Conservation (phyloP, 1,139 yeast genomes). For the Pichia sp. region DNA sequence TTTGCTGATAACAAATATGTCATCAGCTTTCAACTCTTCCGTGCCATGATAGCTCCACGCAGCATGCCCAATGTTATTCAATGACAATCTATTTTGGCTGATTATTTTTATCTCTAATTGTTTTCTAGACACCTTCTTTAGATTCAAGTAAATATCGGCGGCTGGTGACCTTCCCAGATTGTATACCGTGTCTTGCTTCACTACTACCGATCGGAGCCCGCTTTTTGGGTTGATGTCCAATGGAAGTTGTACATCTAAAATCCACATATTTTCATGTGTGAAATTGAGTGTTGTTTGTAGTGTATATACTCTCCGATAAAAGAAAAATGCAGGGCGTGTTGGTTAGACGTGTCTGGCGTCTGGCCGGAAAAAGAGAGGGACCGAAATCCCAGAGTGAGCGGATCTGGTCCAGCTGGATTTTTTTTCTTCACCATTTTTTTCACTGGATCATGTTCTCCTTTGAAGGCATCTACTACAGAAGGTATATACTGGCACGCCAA, state of each 20-base stretch:
- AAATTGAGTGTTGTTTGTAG: too few relatives aligned
- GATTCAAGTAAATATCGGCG: slow-evolving; percentile 7
- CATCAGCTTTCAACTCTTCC: slow-evolving; percentile 4
- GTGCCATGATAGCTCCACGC: slow-evolving; percentile 3
- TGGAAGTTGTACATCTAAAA: slow-evolving; percentile 9
- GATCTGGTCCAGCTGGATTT: not conserved
- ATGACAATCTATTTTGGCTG: not conserved
- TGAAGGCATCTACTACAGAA: too few relatives aligned
- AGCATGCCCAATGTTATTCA: slow-evolving; percentile 10
- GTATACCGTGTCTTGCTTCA: not conserved
- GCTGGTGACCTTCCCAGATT: slow-evolving; percentile 8
- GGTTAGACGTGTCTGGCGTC: too few relatives aligned
- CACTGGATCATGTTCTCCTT: too few relatives aligned
- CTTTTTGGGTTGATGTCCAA: not conserved
- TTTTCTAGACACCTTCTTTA: slow-evolving; percentile 12
- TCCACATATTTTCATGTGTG: too few relatives aligned
- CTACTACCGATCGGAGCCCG: not conserved
- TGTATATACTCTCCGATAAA: too few relatives aligned
- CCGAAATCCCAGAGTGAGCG: not conserved
- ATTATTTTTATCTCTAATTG: slow-evolving; percentile 3
- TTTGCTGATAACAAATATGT: not conserved
- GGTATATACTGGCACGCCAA: too few relatives aligned
- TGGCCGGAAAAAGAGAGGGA: too few relatives aligned
- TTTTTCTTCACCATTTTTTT: too few relatives aligned
- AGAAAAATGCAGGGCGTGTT: too few relatives aligned